A percentile compares a stretch with the other conserved stretches of the same genome.
Evolutionary conservation across 768 basidiomycete genomes (phyloP).

Genomic region (Tricholoma matsutake): DNA sequence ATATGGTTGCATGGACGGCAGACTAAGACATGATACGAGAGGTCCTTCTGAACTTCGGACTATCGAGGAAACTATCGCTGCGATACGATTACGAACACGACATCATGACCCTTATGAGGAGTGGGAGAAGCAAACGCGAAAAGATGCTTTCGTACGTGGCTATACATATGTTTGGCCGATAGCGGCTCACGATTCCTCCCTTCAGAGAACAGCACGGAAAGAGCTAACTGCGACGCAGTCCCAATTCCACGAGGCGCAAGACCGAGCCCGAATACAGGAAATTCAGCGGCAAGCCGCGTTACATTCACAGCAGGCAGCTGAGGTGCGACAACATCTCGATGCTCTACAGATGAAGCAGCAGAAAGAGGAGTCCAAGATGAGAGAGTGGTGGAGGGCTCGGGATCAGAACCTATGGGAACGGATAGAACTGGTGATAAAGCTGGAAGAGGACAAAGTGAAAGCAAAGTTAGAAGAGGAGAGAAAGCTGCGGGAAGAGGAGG

Average conservation of each 20-base stretch:
- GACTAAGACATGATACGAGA: slow-evolving; percentile 25
- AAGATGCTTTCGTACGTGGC: slow-evolving; percentile 47
- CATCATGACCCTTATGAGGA: slow-evolving; percentile 57
- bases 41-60: slow-evolving; percentile 38
- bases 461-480: slow-evolving; percentile 55
- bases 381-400: slow-evolving; percentile 48
- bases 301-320: slow-evolving; percentile 49
- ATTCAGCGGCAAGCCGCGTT: slow-evolving; percentile 33
- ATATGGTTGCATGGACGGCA: slow-evolving; percentile 13
- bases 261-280: slow-evolving; percentile 34
- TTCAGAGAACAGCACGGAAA: slow-evolving; percentile 45
- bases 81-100: slow-evolving; percentile 48
- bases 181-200: neutral
- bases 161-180: neutral
- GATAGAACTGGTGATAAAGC: slow-evolving; percentile 59
- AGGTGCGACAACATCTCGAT: slow-evolving; percentile 47
- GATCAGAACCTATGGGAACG: slow-evolving; percentile 53
- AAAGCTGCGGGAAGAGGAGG: slow-evolving; percentile 45
- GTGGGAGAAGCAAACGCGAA: slow-evolving; percentile 50
- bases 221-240: slow-evolving; percentile 32
- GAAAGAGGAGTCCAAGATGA: slow-evolving; percentile 42
- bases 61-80: slow-evolving; percentile 48
- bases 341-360: slow-evolving; percentile 42
- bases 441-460: slow-evolving; percentile 59
- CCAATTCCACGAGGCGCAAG: slow-evolving; percentile 42